Evolutionary conservation across 1,284 basidiomycete genomes (phyloP), one percentile per base, ranked within the genome.

Genomic region (Ustilago sp.): DNA sequence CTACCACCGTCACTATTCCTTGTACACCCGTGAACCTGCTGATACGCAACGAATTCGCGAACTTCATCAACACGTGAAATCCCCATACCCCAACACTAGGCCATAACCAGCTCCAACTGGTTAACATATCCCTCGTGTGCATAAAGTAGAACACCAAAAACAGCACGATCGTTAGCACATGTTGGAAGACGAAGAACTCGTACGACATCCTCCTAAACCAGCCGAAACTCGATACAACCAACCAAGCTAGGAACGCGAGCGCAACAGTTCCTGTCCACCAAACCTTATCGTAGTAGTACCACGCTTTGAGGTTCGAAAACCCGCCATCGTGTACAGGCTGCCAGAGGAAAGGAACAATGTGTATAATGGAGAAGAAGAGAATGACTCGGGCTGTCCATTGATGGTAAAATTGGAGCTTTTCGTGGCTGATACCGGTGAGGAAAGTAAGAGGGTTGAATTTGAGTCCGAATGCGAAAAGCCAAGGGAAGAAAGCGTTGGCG

Each of bases 361-460:
- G 84, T 0, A 85, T 72, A 36, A 80, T 28, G 62, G 70, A 53
- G 45, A 86, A 74, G 66, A 83, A 79, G 15, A 86, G 65, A 19
- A 82, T 69, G 28, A 86, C n/a, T 2, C 81, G 68, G 4, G 77
- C 81, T 11, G 68, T 59, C 69, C 77, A 83, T 56, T 83, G 83
- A 51, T 86, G 84, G 58, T 77, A 86, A 35, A 85, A 70, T 55
- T 84, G 80, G 4, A 85, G 68, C n/a, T 74, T 70, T 57, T 84
- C 81, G 56, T 84, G 80, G 36, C 71, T 77, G 43, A 81, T 61
- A 13, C 77, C 79, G 0, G 84, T 83, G 11, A 85, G 57, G 8
- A 78, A 57, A 12, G 80, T 72, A 39, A 86, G 74, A n/a, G 79
- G 74, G 61, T 84, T 86, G 62, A 84, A 74, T 54, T 85, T 85